Evolutionary conservation across 805 yeast genomes (phyloP).

Genomic region (Wickerhamiella kazuoi): DNA sequence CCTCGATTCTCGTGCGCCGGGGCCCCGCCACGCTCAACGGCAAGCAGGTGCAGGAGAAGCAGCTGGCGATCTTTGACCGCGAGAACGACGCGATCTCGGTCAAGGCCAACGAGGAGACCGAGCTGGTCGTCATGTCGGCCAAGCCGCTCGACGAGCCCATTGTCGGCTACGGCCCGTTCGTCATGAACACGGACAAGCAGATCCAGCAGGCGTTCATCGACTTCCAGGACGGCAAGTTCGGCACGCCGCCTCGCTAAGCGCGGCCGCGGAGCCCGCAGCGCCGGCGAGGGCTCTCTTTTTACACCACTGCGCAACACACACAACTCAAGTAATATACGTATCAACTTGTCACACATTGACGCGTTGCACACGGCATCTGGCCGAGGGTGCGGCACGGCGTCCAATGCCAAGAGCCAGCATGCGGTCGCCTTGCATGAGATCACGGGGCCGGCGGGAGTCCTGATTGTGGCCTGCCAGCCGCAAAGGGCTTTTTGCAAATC

Average conservation of each 20-base stretch:
- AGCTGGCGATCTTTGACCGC: slow-evolving; percentile 30
- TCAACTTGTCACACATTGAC: no score
- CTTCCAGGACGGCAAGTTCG: slow-evolving; percentile 32
- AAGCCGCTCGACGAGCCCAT: slow-evolving; percentile 52
- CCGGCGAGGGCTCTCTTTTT: no score
- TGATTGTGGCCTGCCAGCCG: no score
- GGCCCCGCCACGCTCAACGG: slow-evolving; percentile 39
- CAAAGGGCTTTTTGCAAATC: no score
- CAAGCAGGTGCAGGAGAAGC: slow-evolving; percentile 12
- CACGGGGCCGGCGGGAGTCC: no score
- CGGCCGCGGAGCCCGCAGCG: slow-evolving; percentile 12
- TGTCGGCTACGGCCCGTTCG: slow-evolving; percentile 86
- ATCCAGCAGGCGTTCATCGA: slow-evolving; percentile 55
- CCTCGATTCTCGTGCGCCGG: slow-evolving; percentile 49
- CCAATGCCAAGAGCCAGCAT: no score
- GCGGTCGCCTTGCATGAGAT: no score
- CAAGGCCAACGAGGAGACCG: background rate
- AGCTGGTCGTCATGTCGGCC: slow-evolving; percentile 48
- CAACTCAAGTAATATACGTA: no score
- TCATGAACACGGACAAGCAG: slow-evolving; percentile 48
- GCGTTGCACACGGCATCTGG: no score
- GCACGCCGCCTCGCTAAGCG: background rate
- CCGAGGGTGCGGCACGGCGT: no score
- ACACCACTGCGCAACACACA: no score
- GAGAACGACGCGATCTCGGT: slow-evolving; percentile 18